A percentile compares a stretch with the other conserved stretches of the same genome.
These are phyloP conservation scores for Paraphysoderma sedebokerense DNA, from an alignment of 371 early-diverging fungal genomes.

Conservation along the genomic window DNA sequence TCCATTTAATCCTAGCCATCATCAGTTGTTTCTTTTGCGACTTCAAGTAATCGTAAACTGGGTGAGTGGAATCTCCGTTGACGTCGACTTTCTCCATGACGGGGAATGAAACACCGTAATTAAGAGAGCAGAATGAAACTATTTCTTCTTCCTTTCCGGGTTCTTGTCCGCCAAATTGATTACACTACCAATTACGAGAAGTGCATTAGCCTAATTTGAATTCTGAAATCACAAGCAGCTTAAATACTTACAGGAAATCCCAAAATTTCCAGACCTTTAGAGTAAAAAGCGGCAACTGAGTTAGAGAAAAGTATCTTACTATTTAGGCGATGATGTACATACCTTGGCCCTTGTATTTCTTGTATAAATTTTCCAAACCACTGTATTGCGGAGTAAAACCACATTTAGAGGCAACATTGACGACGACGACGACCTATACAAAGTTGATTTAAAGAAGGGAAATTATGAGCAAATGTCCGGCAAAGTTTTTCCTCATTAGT, in stretches of 20 bases:
- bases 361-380: conserved; percentile 59
- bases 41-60: conserved; percentile 58
- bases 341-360: conserved; percentile 60
- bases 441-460: no score
- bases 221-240: not conserved
- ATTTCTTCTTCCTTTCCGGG: conserved; percentile 46
- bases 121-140: conserved; percentile 37
- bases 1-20: conserved; percentile 24
- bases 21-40: conserved; percentile 36
- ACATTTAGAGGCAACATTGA: conserved; percentile 93
- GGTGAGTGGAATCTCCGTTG: conserved; percentile 51
- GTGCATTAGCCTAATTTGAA: no score
- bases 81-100: conserved; percentile 70
- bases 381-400: conserved; percentile 79
- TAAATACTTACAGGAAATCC: conserved; percentile 13
- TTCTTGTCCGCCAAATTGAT: conserved; percentile 72
- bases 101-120: conserved; percentile 58
- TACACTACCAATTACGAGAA: conserved; percentile 54
- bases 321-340: conserved; percentile 58
- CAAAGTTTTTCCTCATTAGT: no score
- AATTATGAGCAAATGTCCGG: no score
- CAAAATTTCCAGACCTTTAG: conserved; percentile 46
- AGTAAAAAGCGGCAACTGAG: no score
- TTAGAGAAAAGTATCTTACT: no score
- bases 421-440: conserved; percentile 56